Conservation (phyloP, 192 early-diverging fungal species). For the Funneliformis geosporum region DNA sequence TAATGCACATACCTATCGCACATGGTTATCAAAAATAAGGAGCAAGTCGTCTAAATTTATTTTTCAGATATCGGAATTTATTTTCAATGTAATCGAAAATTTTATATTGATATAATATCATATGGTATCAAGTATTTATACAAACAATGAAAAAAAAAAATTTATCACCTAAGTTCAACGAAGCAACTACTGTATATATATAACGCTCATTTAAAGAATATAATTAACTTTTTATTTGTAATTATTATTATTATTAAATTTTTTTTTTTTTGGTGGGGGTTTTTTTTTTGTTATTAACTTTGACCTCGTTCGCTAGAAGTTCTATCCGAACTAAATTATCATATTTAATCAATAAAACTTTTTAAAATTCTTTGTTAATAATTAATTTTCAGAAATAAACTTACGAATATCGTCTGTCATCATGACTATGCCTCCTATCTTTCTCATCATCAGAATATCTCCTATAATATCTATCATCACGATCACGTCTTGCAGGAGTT, state of each 20-base stretch:
- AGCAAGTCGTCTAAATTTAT: background rate
- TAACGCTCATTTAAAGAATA: background rate
- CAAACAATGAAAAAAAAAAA: background rate
- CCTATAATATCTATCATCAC: constrained; percentile 17
- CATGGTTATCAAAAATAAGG: too few relatives aligned
- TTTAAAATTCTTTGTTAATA: background rate
- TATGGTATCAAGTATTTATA: background rate
- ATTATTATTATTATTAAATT: background rate
- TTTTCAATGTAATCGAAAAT: background rate
- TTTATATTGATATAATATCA: background rate
- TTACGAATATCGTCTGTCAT: constrained; percentile 26
- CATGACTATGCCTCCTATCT: constrained; percentile 13
- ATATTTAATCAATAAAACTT: background rate
- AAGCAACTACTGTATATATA: background rate
- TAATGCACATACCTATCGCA: too few relatives aligned
- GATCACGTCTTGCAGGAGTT: background rate
- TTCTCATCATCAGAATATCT: constrained; percentile 16
- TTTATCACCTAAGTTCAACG: background rate
- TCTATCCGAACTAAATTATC: constrained; percentile 4
- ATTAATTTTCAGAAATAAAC: background rate
- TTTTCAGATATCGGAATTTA: background rate
- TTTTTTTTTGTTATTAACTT: background rate
- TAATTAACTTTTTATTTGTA: too few relatives aligned
- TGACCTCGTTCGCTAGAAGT: constrained; percentile 23
- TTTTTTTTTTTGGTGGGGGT: background rate